Percentiles rank a stretch among this genome's conserved stretches.
phyloP scores from a whole-genome alignment of 2,329 filamentous ascomycete genomes.

The Talaromyces islandicus region DNA sequence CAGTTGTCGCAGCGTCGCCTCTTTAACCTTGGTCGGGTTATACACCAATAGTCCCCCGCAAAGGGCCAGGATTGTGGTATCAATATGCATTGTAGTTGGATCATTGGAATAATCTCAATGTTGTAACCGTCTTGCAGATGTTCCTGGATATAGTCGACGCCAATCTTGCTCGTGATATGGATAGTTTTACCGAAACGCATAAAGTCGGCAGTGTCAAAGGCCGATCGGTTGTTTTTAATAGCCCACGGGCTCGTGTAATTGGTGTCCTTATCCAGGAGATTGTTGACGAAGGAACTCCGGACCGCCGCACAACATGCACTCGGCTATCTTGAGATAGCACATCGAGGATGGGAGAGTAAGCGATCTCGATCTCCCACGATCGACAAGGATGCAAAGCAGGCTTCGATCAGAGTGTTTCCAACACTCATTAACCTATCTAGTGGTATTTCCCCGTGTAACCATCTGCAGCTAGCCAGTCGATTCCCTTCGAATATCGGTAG shows the following conservation, averaged over 20 bases:
- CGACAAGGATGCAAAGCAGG: conserved; percentile 25
- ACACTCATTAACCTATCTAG: conserved; percentile 28
- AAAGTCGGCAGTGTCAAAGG: conserved; percentile 31
- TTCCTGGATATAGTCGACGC: neutral
- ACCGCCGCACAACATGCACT: neutral
- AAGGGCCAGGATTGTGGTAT: neutral
- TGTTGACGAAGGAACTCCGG: neutral
- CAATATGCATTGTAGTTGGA: neutral
- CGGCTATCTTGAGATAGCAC: neutral
- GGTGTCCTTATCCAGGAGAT: neutral
- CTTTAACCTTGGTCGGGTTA: neutral
- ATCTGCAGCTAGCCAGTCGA: neutral
- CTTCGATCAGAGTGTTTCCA: conserved; percentile 26
- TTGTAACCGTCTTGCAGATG: neutral
- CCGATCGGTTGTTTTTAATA: conserved; percentile 28
- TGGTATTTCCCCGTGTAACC: conserved; percentile 30
- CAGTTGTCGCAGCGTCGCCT: neutral
- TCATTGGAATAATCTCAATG: neutral
- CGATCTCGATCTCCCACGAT: neutral
- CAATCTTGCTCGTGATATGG: conserved; percentile 25
- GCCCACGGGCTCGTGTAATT: conserved; percentile 14
- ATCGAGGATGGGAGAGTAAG: neutral
- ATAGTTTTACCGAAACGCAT: conserved; percentile 27
- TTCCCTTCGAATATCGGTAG: neutral
- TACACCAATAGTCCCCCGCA: neutral